A percentile compares a stretch with the other conserved stretches of the same genome.
phyloP scores from a whole-genome alignment of 768 basidiomycete genomes.

The Cystobasidium onofrii region DNA sequence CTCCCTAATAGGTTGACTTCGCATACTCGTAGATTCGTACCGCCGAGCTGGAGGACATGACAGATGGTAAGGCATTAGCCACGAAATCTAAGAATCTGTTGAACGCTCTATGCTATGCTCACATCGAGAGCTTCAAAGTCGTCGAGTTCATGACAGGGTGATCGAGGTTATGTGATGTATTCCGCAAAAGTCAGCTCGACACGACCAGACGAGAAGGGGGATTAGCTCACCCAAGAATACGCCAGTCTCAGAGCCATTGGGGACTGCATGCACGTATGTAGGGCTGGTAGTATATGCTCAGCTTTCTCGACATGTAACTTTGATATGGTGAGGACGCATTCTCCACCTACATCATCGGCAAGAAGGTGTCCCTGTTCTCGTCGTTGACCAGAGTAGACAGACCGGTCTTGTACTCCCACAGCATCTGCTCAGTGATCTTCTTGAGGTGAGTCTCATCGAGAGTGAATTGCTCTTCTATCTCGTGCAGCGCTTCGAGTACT shows the following conservation, averaged over 20 bases:
- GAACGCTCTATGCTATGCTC: background rate
- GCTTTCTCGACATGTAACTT: too few species aligned
- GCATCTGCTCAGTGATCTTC: slow-evolving; percentile 67
- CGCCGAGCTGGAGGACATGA: slow-evolving; percentile 55
- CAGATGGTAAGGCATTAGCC: background rate
- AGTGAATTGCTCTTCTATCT: slow-evolving; percentile 63
- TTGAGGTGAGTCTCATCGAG: slow-evolving; percentile 58
- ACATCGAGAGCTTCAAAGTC: slow-evolving; percentile 17
- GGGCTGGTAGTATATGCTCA: slow-evolving; percentile 56
- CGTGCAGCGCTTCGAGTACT: background rate
- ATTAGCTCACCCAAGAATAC: slow-evolving; percentile 68
- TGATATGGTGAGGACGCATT: too few species aligned
- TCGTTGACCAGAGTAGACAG: slow-evolving; percentile 60
- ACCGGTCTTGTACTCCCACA: slow-evolving; percentile 69
- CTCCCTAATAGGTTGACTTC: slow-evolving; percentile 81
- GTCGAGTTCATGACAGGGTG: background rate
- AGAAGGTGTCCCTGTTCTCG: slow-evolving; percentile 37
- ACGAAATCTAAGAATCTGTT: too few species aligned
- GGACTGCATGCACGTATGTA: slow-evolving; percentile 89
- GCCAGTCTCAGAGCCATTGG: slow-evolving; percentile 85
- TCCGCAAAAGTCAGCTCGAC: background rate
- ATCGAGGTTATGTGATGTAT: background rate
- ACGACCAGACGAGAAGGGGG: background rate
- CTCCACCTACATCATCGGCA: slow-evolving; percentile 78
- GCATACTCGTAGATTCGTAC: slow-evolving; percentile 80